Evolutionary conservation across 1,284 basidiomycete genomes (phyloP).

Genomic region (Irpex sp.): DNA sequence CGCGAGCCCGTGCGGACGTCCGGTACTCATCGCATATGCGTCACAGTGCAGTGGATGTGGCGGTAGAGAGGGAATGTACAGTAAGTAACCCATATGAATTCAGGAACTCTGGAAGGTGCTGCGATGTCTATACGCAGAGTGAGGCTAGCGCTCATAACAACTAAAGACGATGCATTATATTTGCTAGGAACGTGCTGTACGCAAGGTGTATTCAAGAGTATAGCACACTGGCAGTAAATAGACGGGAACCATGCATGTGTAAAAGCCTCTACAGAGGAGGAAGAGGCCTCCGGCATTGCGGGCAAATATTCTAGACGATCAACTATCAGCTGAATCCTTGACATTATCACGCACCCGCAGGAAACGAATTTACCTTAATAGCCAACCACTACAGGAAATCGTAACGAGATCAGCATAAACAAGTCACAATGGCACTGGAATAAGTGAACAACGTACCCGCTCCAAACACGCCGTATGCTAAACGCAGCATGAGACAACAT

Average conservation of each 20-base stretch:
- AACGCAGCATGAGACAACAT: not conserved
- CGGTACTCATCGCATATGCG: not conserved
- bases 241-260: not conserved
- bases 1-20: not conserved
- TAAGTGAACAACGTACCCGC: conserved; percentile 36
- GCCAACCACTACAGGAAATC: conserved; percentile 65
- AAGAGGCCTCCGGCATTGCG: conserved; percentile 77
- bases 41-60: not conserved
- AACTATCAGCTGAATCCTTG: not conserved
- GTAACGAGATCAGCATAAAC: conserved; percentile 7
- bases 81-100: fast-evolving
- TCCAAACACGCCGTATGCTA: conserved; percentile 85
- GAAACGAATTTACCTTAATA: conserved; percentile 60
- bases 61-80: no score
- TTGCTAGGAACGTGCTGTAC: no score
- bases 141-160: no score
- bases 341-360: not conserved
- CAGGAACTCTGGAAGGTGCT: no score
- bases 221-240: not conserved
- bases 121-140: no score
- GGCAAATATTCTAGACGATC: conserved; percentile 69
- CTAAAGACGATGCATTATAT: no score
- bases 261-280: conserved; percentile 55
- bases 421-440: not conserved
- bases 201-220: not conserved